Evolutionary conservation across 2,329 filamentous ascomycete genomes (phyloP).

Genomic region (Arthrobotrys iridis): DNA sequence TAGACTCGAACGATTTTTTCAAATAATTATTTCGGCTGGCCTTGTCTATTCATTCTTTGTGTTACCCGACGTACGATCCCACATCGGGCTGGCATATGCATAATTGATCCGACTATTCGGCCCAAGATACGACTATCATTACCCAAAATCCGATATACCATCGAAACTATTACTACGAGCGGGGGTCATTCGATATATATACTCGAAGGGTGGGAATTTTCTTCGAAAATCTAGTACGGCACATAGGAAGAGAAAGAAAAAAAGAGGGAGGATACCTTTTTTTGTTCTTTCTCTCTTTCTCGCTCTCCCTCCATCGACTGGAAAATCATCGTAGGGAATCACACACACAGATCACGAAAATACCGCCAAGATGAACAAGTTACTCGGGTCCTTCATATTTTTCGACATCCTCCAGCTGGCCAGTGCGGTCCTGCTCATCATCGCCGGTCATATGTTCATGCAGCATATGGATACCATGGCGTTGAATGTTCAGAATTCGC

Average conservation of each 20-base stretch:
- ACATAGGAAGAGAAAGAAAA: slow-evolving; percentile 2
- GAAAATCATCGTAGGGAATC: not conserved
- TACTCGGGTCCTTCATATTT: slow-evolving; percentile 62
- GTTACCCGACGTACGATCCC: slow-evolving; percentile 24
- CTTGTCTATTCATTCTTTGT: slow-evolving; percentile 38
- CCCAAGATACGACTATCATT: slow-evolving; percentile 44
- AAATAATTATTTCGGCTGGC: slow-evolving; percentile 45
- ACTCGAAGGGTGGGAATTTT: slow-evolving; percentile 15
- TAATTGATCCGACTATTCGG: slow-evolving; percentile 31
- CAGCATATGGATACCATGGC: slow-evolving; percentile 61
- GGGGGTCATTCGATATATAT: slow-evolving; percentile 21
- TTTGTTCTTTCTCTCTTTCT: not conserved
- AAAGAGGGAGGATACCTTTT: slow-evolving; percentile 17
- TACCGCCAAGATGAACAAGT: slow-evolving; percentile 51
- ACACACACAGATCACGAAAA: slow-evolving; percentile 12
- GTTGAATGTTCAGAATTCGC: slow-evolving; percentile 65
- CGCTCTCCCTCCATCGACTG: not conserved
- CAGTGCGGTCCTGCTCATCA: slow-evolving; percentile 66
- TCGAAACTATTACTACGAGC: slow-evolving; percentile 8
- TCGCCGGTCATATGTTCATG: slow-evolving; percentile 67
- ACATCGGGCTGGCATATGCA: slow-evolving; percentile 25
- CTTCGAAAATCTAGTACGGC: slow-evolving; percentile 2
- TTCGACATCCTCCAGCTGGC: slow-evolving; percentile 67
- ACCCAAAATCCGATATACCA: slow-evolving; percentile 11
- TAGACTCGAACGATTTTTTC: slow-evolving; percentile 35